Evolutionary conservation across 2,329 filamentous ascomycete genomes (phyloP).

Genomic region (Chalaropsis ovoidea): DNA sequence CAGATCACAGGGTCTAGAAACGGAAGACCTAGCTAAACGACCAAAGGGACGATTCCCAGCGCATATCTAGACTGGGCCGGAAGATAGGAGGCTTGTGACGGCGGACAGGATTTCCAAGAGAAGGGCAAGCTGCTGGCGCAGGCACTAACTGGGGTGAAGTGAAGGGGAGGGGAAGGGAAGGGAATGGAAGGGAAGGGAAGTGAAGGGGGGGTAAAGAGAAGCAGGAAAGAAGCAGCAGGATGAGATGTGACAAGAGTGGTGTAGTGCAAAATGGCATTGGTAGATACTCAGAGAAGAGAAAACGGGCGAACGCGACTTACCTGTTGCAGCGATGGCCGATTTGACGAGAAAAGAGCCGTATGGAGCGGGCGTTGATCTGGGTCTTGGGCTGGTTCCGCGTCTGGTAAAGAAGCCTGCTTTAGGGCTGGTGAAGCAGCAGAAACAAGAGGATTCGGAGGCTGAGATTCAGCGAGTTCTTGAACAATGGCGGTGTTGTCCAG

Average conservation of each 20-base stretch:
- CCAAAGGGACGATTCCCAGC: not conserved
- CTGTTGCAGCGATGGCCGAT: slow-evolving; percentile 6
- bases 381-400: not conserved
- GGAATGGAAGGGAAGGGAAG: not conserved
- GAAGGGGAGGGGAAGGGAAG: not conserved
- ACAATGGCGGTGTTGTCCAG: not conserved
- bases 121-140: not conserved
- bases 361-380: not conserved
- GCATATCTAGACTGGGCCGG: not conserved
- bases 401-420: not conserved
- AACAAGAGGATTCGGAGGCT: slow-evolving; percentile 5
- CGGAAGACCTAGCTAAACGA: not conserved
- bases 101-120: not conserved
- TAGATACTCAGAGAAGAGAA: not conserved
- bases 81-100: not conserved
- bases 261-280: not conserved
- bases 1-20: slow-evolving; percentile 14
- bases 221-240: not conserved
- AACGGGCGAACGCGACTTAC: not conserved
- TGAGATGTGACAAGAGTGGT: not conserved
- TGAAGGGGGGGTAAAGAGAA: not conserved
- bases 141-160: not conserved
- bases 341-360: not conserved
- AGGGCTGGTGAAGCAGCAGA: not conserved
- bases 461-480: not conserved